Evolutionary conservation across 495 filamentous ascomycete species (phyloP).

Genomic region (Neurospora discreta): DNA sequence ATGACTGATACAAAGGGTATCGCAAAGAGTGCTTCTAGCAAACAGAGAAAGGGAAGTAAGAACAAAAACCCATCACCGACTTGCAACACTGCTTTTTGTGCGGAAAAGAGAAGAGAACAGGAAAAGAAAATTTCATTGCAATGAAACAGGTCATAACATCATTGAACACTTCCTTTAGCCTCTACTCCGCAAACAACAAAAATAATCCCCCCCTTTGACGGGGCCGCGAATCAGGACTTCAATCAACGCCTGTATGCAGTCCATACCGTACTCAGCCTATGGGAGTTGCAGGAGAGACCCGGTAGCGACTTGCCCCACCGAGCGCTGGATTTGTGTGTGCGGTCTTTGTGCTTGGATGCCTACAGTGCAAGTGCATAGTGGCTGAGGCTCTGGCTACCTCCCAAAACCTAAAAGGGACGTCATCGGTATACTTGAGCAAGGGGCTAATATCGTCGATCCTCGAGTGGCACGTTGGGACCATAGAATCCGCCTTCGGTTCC

Average conservation of each 20-base stretch:
- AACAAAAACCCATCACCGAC: too few relatives aligned
- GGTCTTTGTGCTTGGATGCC: not conserved
- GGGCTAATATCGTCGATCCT: slow-evolving; percentile 28
- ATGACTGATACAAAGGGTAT: too few relatives aligned
- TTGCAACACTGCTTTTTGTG: too few relatives aligned
- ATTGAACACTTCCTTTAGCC: too few relatives aligned
- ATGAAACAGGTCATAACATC: too few relatives aligned
- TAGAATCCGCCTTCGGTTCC: slow-evolving; percentile 35
- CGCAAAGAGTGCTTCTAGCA: too few relatives aligned
- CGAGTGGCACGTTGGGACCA: slow-evolving; percentile 36
- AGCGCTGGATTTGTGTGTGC: not conserved
- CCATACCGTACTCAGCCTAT: not conserved
- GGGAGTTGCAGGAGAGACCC: not conserved
- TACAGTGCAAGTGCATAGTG: not conserved
- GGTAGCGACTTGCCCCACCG: not conserved
- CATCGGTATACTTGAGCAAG: not conserved
- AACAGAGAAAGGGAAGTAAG: too few relatives aligned
- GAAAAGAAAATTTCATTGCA: too few relatives aligned
- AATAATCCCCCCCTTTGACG: too few relatives aligned
- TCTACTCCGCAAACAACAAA: too few relatives aligned
- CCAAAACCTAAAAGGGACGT: not conserved
- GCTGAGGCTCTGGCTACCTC: not conserved
- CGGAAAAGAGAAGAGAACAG: too few relatives aligned
- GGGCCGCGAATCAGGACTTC: too few relatives aligned
- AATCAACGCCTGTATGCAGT: not conserved